These are phyloP conservation scores for Neolentinus lepideus DNA, from an alignment of 1,284 basidiomycete genomes.

Conservation along the genomic window DNA sequence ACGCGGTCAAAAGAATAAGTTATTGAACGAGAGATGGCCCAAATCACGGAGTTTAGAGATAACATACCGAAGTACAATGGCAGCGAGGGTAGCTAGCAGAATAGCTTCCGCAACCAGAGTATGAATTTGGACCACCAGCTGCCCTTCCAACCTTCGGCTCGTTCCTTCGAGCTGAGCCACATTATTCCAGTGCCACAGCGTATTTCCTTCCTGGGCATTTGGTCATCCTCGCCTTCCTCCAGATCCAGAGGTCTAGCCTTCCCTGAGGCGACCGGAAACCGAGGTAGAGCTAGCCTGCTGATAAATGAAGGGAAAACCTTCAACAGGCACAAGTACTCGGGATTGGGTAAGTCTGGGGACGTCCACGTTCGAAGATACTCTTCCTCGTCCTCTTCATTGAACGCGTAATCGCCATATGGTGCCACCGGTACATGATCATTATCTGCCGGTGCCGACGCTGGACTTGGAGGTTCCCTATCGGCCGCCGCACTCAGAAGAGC, in stretches of 20 bases:
- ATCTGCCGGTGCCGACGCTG: constrained; percentile 26
- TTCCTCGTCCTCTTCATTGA: constrained; percentile 40
- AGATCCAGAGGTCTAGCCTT: constrained; percentile 38
- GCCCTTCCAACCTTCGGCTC: constrained; percentile 57
- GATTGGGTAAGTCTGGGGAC: constrained; percentile 59
- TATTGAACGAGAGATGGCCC: neutral
- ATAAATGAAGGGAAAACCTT: constrained; percentile 67
- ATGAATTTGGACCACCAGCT: constrained; percentile 69
- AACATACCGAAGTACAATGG: neutral
- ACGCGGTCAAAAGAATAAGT: neutral
- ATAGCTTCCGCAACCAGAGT: constrained; percentile 63
- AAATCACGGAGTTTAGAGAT: neutral
- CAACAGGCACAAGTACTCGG: constrained; percentile 54
- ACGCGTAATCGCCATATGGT: constrained; percentile 22
- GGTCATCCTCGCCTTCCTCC: constrained; percentile 56
- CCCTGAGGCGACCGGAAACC: constrained; percentile 38
- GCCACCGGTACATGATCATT: constrained; percentile 26
- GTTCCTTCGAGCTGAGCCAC: constrained; percentile 53
- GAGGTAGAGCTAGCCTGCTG: constrained; percentile 51
- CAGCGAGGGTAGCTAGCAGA: constrained; percentile 32
- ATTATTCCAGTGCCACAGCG: constrained; percentile 67
- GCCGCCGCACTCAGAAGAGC: constrained; percentile 21
- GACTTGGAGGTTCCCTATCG: constrained; percentile 26
- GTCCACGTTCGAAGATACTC: constrained; percentile 63
- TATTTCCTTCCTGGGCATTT: constrained; percentile 43